Evolutionary conservation across 495 filamentous ascomycete genomes (phyloP), one percentile per base, ranked within the genome.

Genomic region (Hyaloscypha finlandica): DNA sequence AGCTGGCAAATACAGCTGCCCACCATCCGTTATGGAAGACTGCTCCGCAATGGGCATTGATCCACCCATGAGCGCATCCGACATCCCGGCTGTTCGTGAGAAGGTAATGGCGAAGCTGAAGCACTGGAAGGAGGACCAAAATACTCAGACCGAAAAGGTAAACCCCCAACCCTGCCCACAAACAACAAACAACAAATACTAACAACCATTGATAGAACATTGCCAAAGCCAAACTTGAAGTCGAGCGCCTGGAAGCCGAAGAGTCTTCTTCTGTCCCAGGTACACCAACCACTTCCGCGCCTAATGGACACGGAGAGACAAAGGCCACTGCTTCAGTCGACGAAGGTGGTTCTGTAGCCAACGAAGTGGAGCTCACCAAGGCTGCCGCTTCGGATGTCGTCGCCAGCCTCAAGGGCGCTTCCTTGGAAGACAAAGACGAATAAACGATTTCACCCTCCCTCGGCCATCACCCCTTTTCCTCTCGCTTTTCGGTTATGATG

Each of bases 81-180:
- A 94, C 72, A 89, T 97, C 8, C 87, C 93, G 9, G 81, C 81
- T 53, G 85, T 85, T 3, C 77, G 91, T 14, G 93, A 97, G 84
- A 94, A 96, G 83, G 83, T 98, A 71, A 92, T 92, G 76, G 90
- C 85, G 66, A 98, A 98, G 84, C 81, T 97, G 48, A 89, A 88
- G n/a, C 85, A 89, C 71, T 99, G 94, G 92, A 97, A 97, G 84
- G 83, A 88, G 51, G 90, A 96, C 78, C 94, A 97, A 81, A 86
- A 91, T 42, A 82, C 85, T 64, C 92, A 97, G 82, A 99, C 95
- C n/a, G 87, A 90, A 68, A 90, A 92, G 85, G 95, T 97, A 78
- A 78, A 86, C 56, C 25, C 19, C 42, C 19, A 52, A 9, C 6
- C 19, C 33, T 54, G 33, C 16, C 8, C 37, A 37, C 8, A 59